Percentiles rank a stretch among this genome's conserved stretches.
Evolutionary conservation across 352 stramenopile species (phyloP).

Genomic region (Pythium insidiosum): DNA sequence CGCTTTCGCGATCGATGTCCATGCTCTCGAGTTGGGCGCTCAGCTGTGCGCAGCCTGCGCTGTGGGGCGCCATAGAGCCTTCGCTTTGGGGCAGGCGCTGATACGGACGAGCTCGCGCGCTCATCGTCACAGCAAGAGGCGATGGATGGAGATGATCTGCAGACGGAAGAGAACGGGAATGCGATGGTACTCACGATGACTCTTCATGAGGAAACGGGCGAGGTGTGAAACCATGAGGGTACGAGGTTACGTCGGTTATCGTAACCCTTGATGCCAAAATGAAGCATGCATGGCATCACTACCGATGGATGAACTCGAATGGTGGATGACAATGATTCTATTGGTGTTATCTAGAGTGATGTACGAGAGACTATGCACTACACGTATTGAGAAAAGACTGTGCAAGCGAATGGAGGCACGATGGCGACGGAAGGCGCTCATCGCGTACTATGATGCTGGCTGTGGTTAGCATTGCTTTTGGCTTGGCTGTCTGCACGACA

Average conservation of each 20-base stretch:
- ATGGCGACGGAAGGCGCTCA: constrained; percentile 45
- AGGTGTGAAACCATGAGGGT: no score
- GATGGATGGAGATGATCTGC: background rate
- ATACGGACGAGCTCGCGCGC: constrained; percentile 28
- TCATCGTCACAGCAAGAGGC: constrained; percentile 12
- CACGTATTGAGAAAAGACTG: constrained; percentile 15
- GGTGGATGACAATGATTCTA: no score
- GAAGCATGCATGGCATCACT: no score
- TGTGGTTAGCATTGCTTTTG: constrained; percentile 42
- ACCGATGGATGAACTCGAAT: no score
- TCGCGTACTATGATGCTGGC: constrained; percentile 80
- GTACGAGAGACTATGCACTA: background rate
- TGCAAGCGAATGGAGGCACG: constrained; percentile 78
- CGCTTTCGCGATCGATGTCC: no score
- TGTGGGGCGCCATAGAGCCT: background rate
- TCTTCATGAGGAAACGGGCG: no score
- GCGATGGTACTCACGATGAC: no score
- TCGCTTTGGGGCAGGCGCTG: constrained; percentile 47
- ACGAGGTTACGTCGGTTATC: no score
- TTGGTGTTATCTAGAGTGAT: background rate
- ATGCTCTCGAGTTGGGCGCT: constrained; percentile 16
- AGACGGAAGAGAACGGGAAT: no score
- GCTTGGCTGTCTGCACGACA: constrained; percentile 27
- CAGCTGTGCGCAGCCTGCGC: constrained; percentile 14
- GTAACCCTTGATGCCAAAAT: no score